Evolutionary conservation across 495 filamentous ascomycete species (phyloP).

Genomic region (Aspergillus biplanus): DNA sequence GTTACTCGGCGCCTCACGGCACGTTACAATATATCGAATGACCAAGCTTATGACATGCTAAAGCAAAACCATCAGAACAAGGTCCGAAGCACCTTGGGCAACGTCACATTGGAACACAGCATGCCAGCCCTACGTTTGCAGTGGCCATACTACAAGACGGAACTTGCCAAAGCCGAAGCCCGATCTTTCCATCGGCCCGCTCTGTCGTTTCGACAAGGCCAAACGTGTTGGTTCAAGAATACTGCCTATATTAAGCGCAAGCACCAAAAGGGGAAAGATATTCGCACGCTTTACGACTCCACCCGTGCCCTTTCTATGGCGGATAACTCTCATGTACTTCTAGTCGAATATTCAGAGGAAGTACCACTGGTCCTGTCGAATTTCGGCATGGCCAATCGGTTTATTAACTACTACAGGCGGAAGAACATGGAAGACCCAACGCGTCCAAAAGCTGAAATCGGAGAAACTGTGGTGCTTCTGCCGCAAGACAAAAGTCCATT

Average conservation of each 20-base stretch:
- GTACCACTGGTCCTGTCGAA: slow-evolving; percentile 89
- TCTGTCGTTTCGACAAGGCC: slow-evolving; percentile 63
- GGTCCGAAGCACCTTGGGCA: slow-evolving; percentile 86
- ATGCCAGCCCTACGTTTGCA: slow-evolving; percentile 87
- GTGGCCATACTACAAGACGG: slow-evolving; percentile 91
- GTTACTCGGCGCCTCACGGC: slow-evolving; percentile 58
- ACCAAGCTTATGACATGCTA: slow-evolving; percentile 90
- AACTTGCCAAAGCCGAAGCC: slow-evolving; percentile 74
- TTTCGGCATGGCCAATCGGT: slow-evolving; percentile 93
- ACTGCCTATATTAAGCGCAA: slow-evolving; percentile 66
- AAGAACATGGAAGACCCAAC: slow-evolving; percentile 78
- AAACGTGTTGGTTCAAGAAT: slow-evolving; percentile 57
- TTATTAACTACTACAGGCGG: slow-evolving; percentile 95
- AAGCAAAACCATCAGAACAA: slow-evolving; percentile 98
- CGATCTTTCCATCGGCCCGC: slow-evolving; percentile 89
- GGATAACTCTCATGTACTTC: slow-evolving; percentile 82
- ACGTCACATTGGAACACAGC: slow-evolving; percentile 84
- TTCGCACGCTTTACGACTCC: slow-evolving; percentile 71
- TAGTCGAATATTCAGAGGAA: slow-evolving; percentile 96
- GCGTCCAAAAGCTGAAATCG: slow-evolving; percentile 76
- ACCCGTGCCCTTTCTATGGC: slow-evolving; percentile 79
- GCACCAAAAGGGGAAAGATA: slow-evolving; percentile 71
- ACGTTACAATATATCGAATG: slow-evolving; percentile 94
- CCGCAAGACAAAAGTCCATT: slow-evolving; percentile 96
- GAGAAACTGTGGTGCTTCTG: slow-evolving; percentile 82